Conservation (phyloP, 345 rosid genomes). For the Salix udensis region DNA sequence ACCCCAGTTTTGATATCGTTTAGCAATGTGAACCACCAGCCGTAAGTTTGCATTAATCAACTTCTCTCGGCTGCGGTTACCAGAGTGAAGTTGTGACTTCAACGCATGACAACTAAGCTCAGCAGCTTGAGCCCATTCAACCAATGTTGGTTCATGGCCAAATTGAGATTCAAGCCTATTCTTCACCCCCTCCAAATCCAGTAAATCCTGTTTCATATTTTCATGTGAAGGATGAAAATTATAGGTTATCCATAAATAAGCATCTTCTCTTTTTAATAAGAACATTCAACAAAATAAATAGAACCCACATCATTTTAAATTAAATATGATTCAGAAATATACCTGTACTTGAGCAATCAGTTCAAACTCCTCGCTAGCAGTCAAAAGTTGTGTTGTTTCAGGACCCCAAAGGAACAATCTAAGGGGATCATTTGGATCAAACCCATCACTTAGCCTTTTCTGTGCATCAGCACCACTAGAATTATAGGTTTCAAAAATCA, state of each 20-base stretch:
- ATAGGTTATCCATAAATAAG: constrained; percentile 13
- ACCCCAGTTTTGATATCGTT: constrained; percentile 75
- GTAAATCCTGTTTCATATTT: constrained; percentile 50
- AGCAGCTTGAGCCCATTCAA: constrained; percentile 75
- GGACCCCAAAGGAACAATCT: constrained; percentile 74
- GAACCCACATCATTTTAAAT: background rate
- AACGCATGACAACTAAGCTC: constrained; percentile 52
- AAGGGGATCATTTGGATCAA: constrained; percentile 62
- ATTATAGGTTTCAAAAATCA: constrained; percentile 31
- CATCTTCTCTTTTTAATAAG: background rate
- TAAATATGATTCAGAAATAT: constrained; percentile 7
- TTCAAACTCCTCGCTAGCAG: constrained; percentile 67
- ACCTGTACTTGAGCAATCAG: constrained; percentile 73
- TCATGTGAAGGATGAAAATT: background rate
- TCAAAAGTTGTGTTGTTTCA: constrained; percentile 72
- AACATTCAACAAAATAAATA: background rate
- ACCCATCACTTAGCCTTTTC: constrained; percentile 42
- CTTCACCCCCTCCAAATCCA: constrained; percentile 60
- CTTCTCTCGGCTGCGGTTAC: constrained; percentile 62
- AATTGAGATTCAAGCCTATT: constrained; percentile 60
- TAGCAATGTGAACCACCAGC: constrained; percentile 81
- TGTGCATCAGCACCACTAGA: constrained; percentile 34
- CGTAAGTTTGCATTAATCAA: constrained; percentile 71
- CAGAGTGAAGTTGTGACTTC: constrained; percentile 58
- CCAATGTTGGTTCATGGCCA: constrained; percentile 68